These are phyloP conservation scores for Parsonsia alboflavescens DNA, from an alignment of 257 asterid species.

Conservation along the genomic window DNA sequence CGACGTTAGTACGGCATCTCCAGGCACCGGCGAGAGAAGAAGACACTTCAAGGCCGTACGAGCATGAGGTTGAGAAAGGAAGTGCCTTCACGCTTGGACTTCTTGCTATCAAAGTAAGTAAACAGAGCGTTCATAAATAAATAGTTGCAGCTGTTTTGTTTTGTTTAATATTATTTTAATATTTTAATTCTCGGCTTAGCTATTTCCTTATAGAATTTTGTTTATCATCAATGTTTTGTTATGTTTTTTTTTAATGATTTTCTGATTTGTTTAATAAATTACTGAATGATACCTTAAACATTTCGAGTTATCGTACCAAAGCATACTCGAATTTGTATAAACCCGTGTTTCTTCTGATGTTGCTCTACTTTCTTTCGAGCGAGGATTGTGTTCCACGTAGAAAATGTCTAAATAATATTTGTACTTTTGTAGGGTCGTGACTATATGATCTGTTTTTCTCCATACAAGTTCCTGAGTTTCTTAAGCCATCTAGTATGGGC, in stretches of 20 bases:
- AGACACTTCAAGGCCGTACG: slow-evolving; percentile 43
- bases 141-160: not conserved
- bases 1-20: slow-evolving; percentile 71
- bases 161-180: no score
- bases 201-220: not conserved
- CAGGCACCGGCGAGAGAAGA: slow-evolving; percentile 57
- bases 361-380: not conserved
- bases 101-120: slow-evolving; percentile 78
- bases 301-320: not conserved
- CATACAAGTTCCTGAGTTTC: not conserved
- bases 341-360: not conserved
- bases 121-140: not conserved
- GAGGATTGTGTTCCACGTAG: not conserved
- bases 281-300: not conserved
- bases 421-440: not conserved
- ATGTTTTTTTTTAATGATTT: not conserved
- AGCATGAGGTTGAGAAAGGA: slow-evolving; percentile 97
- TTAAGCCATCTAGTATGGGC: no score
- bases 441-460: not conserved
- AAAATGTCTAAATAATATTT: not conserved
- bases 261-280: not conserved
- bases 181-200: not conserved
- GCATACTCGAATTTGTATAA: not conserved
- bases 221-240: not conserved
- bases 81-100: slow-evolving; percentile 97